Evolutionary conservation across 139 green algal species (phyloP).

Genomic region (Medakamo hakoo): DNA sequence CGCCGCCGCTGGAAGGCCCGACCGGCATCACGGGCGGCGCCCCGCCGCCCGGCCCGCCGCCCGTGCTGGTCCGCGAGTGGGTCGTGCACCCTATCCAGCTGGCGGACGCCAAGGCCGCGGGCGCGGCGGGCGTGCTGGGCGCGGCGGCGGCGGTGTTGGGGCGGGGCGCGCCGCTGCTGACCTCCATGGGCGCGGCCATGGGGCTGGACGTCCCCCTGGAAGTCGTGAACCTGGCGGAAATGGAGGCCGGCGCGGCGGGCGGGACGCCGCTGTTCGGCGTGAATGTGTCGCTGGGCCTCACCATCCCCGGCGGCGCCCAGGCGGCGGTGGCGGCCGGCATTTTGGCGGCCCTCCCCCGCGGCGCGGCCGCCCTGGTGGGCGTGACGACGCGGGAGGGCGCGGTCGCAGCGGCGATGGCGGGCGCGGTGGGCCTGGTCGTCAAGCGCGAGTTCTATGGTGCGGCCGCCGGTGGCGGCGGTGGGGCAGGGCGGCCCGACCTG

Average conservation of each 20-base stretch:
- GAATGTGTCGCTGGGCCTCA: neutral
- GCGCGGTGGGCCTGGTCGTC: neutral
- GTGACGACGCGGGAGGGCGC: neutral
- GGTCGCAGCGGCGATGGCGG: too few relatives aligned
- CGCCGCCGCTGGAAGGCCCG: too few relatives aligned
- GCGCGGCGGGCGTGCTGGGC: slow-evolving; percentile 50
- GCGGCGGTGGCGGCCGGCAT: neutral
- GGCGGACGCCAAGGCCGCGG: slow-evolving; percentile 53
- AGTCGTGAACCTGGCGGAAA: neutral
- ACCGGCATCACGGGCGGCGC: neutral
- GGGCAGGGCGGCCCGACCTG: too few relatives aligned
- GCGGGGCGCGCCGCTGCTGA: slow-evolving; percentile 48
- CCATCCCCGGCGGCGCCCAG: neutral
- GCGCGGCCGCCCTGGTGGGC: neutral
- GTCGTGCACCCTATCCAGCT: slow-evolving; percentile 54
- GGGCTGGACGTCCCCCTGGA: slow-evolving; percentile 11
- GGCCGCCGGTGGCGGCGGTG: too few relatives aligned
- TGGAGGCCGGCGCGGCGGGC: too few relatives aligned
- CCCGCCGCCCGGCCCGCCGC: slow-evolving; percentile 11
- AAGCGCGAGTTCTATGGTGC: too few relatives aligned
- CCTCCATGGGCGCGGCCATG: slow-evolving; percentile 41
- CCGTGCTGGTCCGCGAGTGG: slow-evolving; percentile 53
- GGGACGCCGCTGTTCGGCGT: neutral
- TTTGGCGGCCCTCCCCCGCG: neutral
- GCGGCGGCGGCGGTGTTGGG: slow-evolving; percentile 28